A percentile compares a stretch with the other conserved stretches of the same genome.
Evolutionary conservation across 306 rosid genomes (phyloP).

Genomic region (Hippophae gyantsensis): DNA sequence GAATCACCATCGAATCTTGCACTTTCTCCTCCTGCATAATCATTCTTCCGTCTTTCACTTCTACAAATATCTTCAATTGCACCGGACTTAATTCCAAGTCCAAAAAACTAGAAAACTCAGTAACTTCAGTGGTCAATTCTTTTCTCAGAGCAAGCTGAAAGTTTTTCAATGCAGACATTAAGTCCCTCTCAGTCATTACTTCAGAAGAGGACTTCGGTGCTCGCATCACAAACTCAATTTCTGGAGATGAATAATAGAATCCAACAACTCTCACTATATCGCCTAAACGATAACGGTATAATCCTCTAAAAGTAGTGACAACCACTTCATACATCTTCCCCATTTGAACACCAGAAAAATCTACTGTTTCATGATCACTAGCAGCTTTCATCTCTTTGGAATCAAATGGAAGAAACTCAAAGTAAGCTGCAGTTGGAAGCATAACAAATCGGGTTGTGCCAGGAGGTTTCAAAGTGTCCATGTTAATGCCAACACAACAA

Average conservation of each 20-base stretch:
- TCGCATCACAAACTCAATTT: slow-evolving; percentile 50
- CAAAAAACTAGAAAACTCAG: slow-evolving; percentile 45
- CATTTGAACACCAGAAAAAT: slow-evolving; percentile 32
- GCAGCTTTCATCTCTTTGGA: slow-evolving; percentile 20
- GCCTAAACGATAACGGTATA: slow-evolving; percentile 50
- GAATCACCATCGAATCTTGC: slow-evolving; percentile 21
- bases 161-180: slow-evolving; percentile 36
- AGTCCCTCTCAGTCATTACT: slow-evolving; percentile 46
- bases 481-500: slow-evolving; percentile 39
- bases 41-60: slow-evolving; percentile 31
- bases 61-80: slow-evolving; percentile 41
- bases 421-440: slow-evolving; percentile 58
- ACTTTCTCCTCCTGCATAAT: slow-evolving; percentile 22
- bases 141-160: slow-evolving; percentile 28
- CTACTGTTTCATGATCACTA: slow-evolving; percentile 31
- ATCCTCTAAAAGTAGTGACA: slow-evolving; percentile 52
- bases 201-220: slow-evolving; percentile 42
- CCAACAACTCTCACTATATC: slow-evolving; percentile 58
- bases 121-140: slow-evolving; percentile 29
- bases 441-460: slow-evolving; percentile 38
- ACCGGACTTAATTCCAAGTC: slow-evolving; percentile 28
- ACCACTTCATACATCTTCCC: slow-evolving; percentile 71
- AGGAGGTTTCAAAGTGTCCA: slow-evolving; percentile 44
- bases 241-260: slow-evolving; percentile 43
- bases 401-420: slow-evolving; percentile 68